Percentiles rank a stretch among this genome's conserved stretches.
Conservation (phyloP, 306 rosid genomes). For the Quillaja saponaria region DNA sequence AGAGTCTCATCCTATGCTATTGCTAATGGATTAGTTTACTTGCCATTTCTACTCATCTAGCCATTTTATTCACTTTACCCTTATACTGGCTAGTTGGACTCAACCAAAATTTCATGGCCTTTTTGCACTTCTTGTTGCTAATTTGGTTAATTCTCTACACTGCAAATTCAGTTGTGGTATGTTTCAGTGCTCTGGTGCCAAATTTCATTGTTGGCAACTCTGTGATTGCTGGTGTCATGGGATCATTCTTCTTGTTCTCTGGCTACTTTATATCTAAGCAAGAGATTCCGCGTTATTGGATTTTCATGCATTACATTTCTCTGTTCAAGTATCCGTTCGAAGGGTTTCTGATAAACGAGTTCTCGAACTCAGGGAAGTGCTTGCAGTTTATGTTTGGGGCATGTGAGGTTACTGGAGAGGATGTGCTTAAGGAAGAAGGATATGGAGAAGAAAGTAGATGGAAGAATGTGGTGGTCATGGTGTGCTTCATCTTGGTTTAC, state of each 20-base stretch:
- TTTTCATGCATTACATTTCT: constrained; percentile 87
- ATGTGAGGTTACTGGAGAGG: constrained; percentile 64
- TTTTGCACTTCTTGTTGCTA: constrained; percentile 66
- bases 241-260: constrained; percentile 88
- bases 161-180: constrained; percentile 90
- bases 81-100: constrained; percentile 89
- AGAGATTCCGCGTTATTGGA: constrained; percentile 79
- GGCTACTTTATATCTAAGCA: constrained; percentile 88
- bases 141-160: constrained; percentile 90
- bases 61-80: constrained; percentile 69
- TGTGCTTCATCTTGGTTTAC: constrained; percentile 78
- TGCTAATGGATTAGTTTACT: constrained; percentile 82
- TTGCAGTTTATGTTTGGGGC: constrained; percentile 69
- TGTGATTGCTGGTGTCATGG: constrained; percentile 79
- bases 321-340: constrained; percentile 94
- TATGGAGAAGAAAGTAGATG: constrained; percentile 75
- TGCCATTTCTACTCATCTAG: constrained; percentile 89
- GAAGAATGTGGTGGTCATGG: constrained; percentile 76
- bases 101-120: constrained; percentile 62
- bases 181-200: constrained; percentile 89
- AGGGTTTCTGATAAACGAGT: constrained; percentile 88
- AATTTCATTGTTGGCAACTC: constrained; percentile 96
- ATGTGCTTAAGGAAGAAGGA: constrained; percentile 77
- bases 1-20: constrained; percentile 87
- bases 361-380: constrained; percentile 83